Evolutionary conservation across 306 rosid species (phyloP), one percentile per base, ranked within the genome.

Genomic region (Dalbergia cochinchinensis): DNA sequence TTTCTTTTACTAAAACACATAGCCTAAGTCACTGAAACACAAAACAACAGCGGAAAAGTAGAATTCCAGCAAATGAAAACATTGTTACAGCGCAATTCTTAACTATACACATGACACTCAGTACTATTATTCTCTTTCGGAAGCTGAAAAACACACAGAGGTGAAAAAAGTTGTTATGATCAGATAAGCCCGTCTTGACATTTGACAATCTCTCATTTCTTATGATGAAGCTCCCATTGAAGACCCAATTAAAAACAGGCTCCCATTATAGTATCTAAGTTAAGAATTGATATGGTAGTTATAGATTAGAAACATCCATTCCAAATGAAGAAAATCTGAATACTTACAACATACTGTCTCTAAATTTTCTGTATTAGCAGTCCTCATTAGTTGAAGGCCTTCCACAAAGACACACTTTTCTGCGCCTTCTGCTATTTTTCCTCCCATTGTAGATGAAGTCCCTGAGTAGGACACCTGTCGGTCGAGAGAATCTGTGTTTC

Each of bases 331-430:
- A 63, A 69, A 47, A 37, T 37, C 41, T 3, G 7, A 83, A 31
- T 78, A 41, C 65, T 76, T 65, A 81, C 76, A 74, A 26, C 34
- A 64, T 45, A 73, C 70, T 82, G 82, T 71, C 63, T 45, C 42
- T 70, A 59, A 20, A 53, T 70, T n/a, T 22, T 58, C 69, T 59
- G 71, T 67, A 68, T 91, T 79, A 93, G 48, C 5, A 44, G 50
- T 91, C 95, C 73, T 86, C 98, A 60, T 81, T 86, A 51, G 91
- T 87, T 58, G 90, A 74, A 44, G 98, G 92, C 88, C 84, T 89
- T 62, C 95, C 97, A 78, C 97, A 94, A 60, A 83, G 82, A 66
- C 97, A 75, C 14, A 75, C 74, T 72, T 87, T 95, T 65, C 82
- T 85, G 19, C 88, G 85, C 86, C 91, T 88, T 72, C 77, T 87